Evolutionary conservation across 305 asterid species (phyloP).

Genomic region (Galium porrigens): DNA sequence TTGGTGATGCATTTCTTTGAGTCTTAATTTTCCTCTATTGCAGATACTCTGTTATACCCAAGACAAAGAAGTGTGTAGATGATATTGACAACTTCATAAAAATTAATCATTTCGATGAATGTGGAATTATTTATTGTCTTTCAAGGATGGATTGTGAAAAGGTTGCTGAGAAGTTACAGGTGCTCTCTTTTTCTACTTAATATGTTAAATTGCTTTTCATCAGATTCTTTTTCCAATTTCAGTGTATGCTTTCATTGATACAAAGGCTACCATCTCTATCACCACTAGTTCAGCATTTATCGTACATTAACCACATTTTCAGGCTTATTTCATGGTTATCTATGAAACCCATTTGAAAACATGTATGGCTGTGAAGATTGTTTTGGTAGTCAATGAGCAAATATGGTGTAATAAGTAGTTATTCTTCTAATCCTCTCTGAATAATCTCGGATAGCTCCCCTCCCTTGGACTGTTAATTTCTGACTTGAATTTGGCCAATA

Average conservation of each 20-base stretch:
- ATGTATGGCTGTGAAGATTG: background rate
- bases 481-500: conserved; percentile 15
- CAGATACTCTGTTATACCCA: conserved; percentile 85
- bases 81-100: conserved; percentile 67
- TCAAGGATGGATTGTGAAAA: conserved; percentile 96
- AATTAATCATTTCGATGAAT: conserved; percentile 70
- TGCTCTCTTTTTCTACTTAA: conserved; percentile 12
- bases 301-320: background rate
- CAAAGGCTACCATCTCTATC: background rate
- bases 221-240: background rate
- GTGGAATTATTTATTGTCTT: conserved; percentile 90
- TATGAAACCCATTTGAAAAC: background rate
- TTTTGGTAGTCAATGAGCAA: background rate
- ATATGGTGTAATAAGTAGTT: background rate
- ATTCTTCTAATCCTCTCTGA: background rate
- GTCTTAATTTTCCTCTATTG: conserved; percentile 30
- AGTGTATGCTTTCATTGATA: background rate
- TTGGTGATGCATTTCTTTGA: conserved; percentile 11
- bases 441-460: background rate
- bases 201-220: conserved; percentile 10
- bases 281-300: background rate
- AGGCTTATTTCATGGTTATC: background rate
- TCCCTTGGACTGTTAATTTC: conserved; percentile 9
- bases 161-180: conserved; percentile 83
- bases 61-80: conserved; percentile 81